Evolutionary conservation across 1,284 basidiomycete species (phyloP).

Genomic region (Vanrija humicola): DNA sequence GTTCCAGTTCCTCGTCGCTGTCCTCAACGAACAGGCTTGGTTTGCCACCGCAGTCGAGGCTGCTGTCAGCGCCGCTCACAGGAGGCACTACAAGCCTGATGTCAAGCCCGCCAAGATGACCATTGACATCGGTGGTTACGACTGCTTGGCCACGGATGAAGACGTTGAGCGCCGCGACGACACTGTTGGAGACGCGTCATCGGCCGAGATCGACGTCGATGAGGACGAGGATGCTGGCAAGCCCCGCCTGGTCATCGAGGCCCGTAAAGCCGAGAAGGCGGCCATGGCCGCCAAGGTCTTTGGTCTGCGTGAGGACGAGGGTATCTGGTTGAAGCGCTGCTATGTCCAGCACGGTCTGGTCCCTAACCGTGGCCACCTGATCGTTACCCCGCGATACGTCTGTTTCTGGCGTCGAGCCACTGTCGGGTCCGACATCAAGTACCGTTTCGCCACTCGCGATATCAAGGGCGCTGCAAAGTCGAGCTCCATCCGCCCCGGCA

Average conservation of each 20-base stretch:
- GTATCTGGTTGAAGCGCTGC: conserved; percentile 48
- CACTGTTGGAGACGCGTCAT: neutral
- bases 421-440: conserved; percentile 48
- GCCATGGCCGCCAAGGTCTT: conserved; percentile 40
- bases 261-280: conserved; percentile 36
- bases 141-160: conserved; percentile 39
- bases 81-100: conserved; percentile 25
- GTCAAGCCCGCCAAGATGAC: conserved; percentile 24
- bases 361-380: conserved; percentile 46
- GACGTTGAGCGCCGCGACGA: conserved; percentile 19
- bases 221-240: conserved; percentile 11
- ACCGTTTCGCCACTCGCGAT: conserved; percentile 55
- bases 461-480: conserved; percentile 52
- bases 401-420: conserved; percentile 48
- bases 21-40: conserved; percentile 41
- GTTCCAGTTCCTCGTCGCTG: conserved; percentile 39
- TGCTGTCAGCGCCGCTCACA: conserved; percentile 24
- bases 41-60: conserved; percentile 31
- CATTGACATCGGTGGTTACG: conserved; percentile 36
- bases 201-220: conserved; percentile 1
- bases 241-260: conserved; percentile 10
- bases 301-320: conserved; percentile 44
- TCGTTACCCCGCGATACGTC: conserved; percentile 40
- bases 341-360: conserved; percentile 35
- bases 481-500: conserved; percentile 43